phyloP scores from a whole-genome alignment of 768 basidiomycete species.

The Serendipita sp. region DNA sequence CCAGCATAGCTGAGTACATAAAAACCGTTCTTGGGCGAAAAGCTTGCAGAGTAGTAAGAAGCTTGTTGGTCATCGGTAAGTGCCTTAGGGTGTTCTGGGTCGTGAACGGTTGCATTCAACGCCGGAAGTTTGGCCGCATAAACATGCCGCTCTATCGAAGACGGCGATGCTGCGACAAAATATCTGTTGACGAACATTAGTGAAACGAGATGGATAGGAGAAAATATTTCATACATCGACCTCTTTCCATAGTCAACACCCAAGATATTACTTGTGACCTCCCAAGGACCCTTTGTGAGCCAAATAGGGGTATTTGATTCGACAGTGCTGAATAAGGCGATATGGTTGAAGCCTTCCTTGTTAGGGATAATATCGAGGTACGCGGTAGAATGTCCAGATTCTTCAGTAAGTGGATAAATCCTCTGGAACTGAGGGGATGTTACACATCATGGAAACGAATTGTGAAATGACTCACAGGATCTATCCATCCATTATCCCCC shows the following conservation, averaged over 20 bases:
- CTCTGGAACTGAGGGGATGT: constrained; percentile 37
- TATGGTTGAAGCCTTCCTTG: constrained; percentile 71
- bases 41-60: constrained; percentile 48
- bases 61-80: constrained; percentile 35
- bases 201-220: constrained; percentile 2
- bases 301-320: constrained; percentile 55
- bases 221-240: constrained; percentile 41
- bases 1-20: constrained; percentile 70
- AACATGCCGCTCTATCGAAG: constrained; percentile 68
- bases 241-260: constrained; percentile 54
- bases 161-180: constrained; percentile 73
- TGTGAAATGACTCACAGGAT: constrained; percentile 38
- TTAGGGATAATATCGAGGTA: constrained; percentile 87
- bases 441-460: neutral
- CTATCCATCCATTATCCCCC: constrained; percentile 90
- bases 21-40: constrained; percentile 77
- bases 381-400: constrained; percentile 35
- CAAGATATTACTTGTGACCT: constrained; percentile 61
- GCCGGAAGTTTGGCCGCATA: constrained; percentile 36
- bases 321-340: constrained; percentile 79
- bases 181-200: constrained; percentile 37
- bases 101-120: constrained; percentile 12
- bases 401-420: constrained; percentile 35
- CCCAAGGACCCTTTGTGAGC: constrained; percentile 80
- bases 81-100: constrained; percentile 27